Percentiles rank a stretch among this genome's conserved stretches.
These are phyloP conservation scores for Lavandula angustifolia DNA, from an alignment of 257 asterid genomes.

Conservation along the genomic window DNA sequence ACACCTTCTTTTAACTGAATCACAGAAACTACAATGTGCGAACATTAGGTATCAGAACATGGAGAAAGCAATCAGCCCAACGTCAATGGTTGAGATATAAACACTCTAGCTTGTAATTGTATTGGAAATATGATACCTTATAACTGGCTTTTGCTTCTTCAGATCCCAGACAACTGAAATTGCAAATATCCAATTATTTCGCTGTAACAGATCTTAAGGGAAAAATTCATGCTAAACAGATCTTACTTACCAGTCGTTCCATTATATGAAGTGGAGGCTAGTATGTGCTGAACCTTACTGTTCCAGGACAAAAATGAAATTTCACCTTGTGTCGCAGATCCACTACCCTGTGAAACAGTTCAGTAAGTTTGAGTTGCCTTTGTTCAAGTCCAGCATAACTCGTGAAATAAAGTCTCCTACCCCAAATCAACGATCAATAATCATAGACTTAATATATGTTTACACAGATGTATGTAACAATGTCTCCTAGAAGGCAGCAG, in stretches of 20 bases:
- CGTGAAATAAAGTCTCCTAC: background rate
- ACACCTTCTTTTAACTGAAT: constrained; percentile 79
- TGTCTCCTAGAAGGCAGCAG: background rate
- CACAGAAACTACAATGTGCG: constrained; percentile 65
- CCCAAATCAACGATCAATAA: background rate
- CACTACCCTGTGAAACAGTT: constrained; percentile 72
- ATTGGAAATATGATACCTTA: constrained; percentile 52
- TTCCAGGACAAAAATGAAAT: constrained; percentile 96
- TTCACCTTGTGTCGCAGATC: constrained; percentile 93
- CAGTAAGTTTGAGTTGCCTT: constrained; percentile 30
- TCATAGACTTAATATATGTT: background rate
- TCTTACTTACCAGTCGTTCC: constrained; percentile 81
- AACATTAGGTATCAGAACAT: constrained; percentile 40
- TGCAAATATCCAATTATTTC: constrained; percentile 36
- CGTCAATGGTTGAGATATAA: constrained; percentile 16
- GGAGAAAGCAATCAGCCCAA: background rate
- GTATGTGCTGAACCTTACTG: constrained; percentile 72
- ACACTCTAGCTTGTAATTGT: constrained; percentile 15
- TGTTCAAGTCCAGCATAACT: background rate
- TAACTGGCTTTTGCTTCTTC: constrained; percentile 89
- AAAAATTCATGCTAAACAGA: constrained; percentile 27
- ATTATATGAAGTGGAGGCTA: constrained; percentile 93
- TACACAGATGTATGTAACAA: background rate
- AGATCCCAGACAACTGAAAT: constrained; percentile 94
- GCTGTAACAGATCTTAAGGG: constrained; percentile 28